Conservation (phyloP, 2,329 filamentous ascomycete genomes). For the Hyphodiscus sp. region DNA sequence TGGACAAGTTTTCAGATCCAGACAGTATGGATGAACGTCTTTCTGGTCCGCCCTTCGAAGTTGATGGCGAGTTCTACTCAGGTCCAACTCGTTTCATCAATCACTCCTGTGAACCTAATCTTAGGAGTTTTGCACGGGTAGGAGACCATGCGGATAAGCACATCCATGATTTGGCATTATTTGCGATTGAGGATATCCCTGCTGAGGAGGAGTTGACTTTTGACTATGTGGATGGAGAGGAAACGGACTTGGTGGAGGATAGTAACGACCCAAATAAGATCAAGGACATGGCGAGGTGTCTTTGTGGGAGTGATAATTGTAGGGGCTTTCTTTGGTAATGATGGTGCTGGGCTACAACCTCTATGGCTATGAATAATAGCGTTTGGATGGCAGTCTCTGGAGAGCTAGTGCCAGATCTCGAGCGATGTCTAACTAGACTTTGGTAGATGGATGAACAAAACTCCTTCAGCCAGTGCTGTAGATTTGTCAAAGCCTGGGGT, state of each 20-base stretch:
- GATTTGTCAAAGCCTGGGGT: too few species aligned
- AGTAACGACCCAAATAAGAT: constrained; percentile 42
- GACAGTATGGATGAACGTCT: constrained; percentile 50
- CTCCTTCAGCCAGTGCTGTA: too few species aligned
- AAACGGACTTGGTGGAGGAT: constrained; percentile 36
- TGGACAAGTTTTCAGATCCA: constrained; percentile 70
- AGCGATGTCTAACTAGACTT: too few species aligned
- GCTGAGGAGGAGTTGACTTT: constrained; percentile 68
- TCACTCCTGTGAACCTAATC: constrained; percentile 73
- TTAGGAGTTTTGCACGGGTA: constrained; percentile 72
- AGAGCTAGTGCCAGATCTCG: too few species aligned
- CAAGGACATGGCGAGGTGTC: constrained; percentile 50
- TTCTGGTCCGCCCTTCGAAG: constrained; percentile 49
- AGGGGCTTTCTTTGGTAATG: constrained; percentile 61
- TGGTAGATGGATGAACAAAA: too few species aligned
- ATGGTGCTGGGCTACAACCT: too few species aligned
- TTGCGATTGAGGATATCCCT: constrained; percentile 60
- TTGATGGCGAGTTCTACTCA: constrained; percentile 69
- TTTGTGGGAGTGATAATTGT: constrained; percentile 61
- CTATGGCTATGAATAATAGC: too few species aligned
- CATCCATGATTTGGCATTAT: constrained; percentile 71
- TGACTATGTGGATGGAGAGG: constrained; percentile 63
- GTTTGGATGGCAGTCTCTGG: too few species aligned
- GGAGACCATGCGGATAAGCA: constrained; percentile 69
- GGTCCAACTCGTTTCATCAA: constrained; percentile 79